Evolutionary conservation across 140 eudicot genomes (phyloP).

Genomic region (Anethum foeniculum): DNA sequence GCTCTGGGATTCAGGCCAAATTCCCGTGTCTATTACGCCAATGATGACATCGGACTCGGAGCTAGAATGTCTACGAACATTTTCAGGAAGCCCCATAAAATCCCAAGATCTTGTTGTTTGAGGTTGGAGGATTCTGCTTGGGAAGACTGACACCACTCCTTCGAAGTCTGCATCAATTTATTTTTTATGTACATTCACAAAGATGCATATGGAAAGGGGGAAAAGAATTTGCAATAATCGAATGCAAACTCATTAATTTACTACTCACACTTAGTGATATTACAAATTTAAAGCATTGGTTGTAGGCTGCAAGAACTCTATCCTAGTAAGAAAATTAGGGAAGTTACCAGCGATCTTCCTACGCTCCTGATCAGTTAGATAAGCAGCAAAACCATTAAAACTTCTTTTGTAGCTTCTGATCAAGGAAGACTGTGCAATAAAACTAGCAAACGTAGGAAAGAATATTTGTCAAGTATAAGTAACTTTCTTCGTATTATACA

Average conservation of each 20-base stretch:
- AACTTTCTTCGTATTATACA: too few species aligned
- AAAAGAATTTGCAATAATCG: too few species aligned
- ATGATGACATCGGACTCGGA: constrained; percentile 20
- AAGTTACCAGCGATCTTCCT: constrained; percentile 21
- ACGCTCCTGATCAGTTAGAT: not conserved
- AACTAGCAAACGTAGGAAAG: too few species aligned
- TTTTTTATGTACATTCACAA: not conserved
- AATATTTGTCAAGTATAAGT: too few species aligned
- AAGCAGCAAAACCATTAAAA: too few species aligned
- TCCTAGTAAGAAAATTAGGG: not conserved
- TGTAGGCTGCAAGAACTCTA: not conserved
- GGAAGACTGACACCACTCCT: constrained; percentile 33
- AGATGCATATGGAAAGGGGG: not conserved
- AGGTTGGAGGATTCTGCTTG: constrained; percentile 20
- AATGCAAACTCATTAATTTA: not conserved
- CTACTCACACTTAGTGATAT: not conserved
- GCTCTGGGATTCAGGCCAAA: constrained; percentile 32
- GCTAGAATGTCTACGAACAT: not conserved
- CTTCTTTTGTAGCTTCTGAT: too few species aligned
- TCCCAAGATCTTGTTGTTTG: constrained; percentile 48
- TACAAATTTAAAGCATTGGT: not conserved
- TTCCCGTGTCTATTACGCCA: constrained; percentile 37
- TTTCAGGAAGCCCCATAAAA: constrained; percentile 22
- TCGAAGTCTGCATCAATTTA: constrained; percentile 17
- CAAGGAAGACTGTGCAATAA: too few species aligned